phyloP scores from a whole-genome alignment of 2,329 filamentous ascomycete species.

The Fusarium globosum region DNA sequence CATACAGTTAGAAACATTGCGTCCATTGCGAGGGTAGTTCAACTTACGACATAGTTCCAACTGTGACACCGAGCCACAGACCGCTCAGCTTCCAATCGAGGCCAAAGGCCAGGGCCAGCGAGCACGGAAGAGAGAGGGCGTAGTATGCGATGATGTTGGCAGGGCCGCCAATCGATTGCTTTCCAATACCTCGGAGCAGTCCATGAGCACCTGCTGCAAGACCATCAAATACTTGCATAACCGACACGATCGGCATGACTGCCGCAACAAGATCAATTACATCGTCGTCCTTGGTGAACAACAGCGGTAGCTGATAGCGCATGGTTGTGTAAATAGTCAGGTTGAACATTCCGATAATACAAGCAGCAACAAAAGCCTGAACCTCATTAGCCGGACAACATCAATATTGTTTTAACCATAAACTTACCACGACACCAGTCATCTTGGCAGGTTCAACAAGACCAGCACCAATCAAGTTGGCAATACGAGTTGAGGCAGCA shows the following conservation, averaged over 20 bases:
- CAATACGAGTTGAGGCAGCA: slow-evolving; percentile 86
- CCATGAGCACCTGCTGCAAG: slow-evolving; percentile 84
- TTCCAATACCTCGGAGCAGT: slow-evolving; percentile 85
- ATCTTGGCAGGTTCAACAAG: slow-evolving; percentile 83
- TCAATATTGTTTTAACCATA: background rate
- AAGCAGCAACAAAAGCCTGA: slow-evolving; percentile 69
- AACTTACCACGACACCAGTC: slow-evolving; percentile 77
- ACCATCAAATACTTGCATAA: slow-evolving; percentile 91
- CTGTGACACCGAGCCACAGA: slow-evolving; percentile 81
- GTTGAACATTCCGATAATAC: slow-evolving; percentile 83
- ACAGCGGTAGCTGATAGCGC: slow-evolving; percentile 77
- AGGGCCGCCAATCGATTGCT: slow-evolving; percentile 90
- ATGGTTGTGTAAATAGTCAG: slow-evolving; percentile 74
- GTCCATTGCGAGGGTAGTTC: background rate
- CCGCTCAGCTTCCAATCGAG: slow-evolving; percentile 81
- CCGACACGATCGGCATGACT: slow-evolving; percentile 82
- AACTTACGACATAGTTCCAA: slow-evolving; percentile 74
- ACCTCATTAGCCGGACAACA: background rate
- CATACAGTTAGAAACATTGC: slow-evolving; percentile 14
- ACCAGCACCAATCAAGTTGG: slow-evolving; percentile 90
- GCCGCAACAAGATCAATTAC: slow-evolving; percentile 75
- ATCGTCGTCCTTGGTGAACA: slow-evolving; percentile 80
- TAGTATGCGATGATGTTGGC: slow-evolving; percentile 91
- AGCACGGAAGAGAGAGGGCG: slow-evolving; percentile 83
- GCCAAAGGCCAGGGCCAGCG: slow-evolving; percentile 81